Evolutionary conservation across 805 yeast genomes (phyloP).

Genomic region (Starmerella vaccinii): DNA sequence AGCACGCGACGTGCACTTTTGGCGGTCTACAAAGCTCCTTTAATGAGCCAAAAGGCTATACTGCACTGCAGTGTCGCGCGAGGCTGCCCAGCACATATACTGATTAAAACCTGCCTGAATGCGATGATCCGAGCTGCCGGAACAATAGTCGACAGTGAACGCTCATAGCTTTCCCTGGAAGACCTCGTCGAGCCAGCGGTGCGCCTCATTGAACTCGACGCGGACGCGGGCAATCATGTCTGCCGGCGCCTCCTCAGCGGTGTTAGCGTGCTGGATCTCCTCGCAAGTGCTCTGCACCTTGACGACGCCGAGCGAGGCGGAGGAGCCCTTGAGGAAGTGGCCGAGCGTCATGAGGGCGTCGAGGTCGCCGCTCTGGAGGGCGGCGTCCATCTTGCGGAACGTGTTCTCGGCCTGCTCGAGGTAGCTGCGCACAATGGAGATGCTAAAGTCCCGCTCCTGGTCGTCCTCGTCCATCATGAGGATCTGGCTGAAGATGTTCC

Average conservation of each 20-base stretch:
- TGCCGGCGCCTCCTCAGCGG: conserved; percentile 32
- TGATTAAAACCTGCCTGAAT: too few species aligned
- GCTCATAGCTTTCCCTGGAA: conserved; percentile 19
- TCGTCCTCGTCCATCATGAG: conserved; percentile 95
- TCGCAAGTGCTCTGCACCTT: conserved; percentile 83
- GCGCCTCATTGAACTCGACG: conserved; percentile 31
- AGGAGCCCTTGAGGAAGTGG: conserved; percentile 89
- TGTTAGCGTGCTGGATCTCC: conserved; percentile 83
- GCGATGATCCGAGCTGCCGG: too few species aligned
- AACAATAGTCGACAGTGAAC: too few species aligned
- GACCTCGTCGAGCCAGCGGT: conserved; percentile 26
- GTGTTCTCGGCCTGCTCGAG: conserved; percentile 83
- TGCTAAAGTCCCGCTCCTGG: conserved; percentile 64
- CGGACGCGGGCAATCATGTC: conserved; percentile 28
- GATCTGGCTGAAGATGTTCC: conserved; percentile 80
- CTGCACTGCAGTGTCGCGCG: too few species aligned
- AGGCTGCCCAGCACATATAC: too few species aligned
- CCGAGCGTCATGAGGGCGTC: conserved; percentile 64
- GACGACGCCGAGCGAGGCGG: conserved; percentile 82
- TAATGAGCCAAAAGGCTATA: too few species aligned
- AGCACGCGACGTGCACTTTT: too few species aligned
- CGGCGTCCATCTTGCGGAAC: conserved; percentile 55
- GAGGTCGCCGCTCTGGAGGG: conserved; percentile 37
- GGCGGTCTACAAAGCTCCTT: too few species aligned
- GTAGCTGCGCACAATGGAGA: conserved; percentile 67